Base-by-base conservation (phyloP, 768 basidiomycete species). In the Kwoniella sp. region DNA sequence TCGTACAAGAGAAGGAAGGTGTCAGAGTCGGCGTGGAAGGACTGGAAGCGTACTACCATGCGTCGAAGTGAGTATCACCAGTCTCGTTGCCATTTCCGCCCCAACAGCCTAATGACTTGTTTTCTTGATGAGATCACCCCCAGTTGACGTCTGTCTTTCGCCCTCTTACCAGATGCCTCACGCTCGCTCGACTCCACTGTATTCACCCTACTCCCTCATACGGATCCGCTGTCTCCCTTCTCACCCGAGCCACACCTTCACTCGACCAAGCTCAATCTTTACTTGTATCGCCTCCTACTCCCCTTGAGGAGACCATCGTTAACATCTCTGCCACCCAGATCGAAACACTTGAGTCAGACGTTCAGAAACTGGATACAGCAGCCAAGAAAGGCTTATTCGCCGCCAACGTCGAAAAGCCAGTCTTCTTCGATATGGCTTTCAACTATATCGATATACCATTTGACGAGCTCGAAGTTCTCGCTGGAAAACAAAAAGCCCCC, bases 401-500 rank as follows among this genome's bases (percentile, higher is more conserved):
- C 6, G 69, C 79, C 83, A 40, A 82, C n/a, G 60, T 87, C 73
- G 87, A 88, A 82, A 95, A 95, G 76, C 91, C 91, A 17, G 73
- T 92, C 44, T 96, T 97, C 83, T 96, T 94, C 80, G 91, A 96
- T 77, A 89, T 92, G 65, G 93, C 92, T 19, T 86, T 93, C 72
- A 96, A 95, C 80, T 96, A 95, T 74, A 88, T 91, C 58, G 86
- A 90, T 67, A 80, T 92, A 63, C 90, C 93, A 72, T 88, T 93
- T 87, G 89, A 90, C 49, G 82, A 85, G 55, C 79, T 96, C 62
- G 81, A 86, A 71, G 85, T 84, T 62, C 83, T 88, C 19, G 90
- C 88, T 2, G 92, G 92, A 1, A 68, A 55, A 24, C 88, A 87
- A 81, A 77, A 83, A 49, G 58, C 80, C 1, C 68, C 70, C 8